phyloP scores from a whole-genome alignment of 805 yeast species.

The Starmerella gropengiesseri region DNA sequence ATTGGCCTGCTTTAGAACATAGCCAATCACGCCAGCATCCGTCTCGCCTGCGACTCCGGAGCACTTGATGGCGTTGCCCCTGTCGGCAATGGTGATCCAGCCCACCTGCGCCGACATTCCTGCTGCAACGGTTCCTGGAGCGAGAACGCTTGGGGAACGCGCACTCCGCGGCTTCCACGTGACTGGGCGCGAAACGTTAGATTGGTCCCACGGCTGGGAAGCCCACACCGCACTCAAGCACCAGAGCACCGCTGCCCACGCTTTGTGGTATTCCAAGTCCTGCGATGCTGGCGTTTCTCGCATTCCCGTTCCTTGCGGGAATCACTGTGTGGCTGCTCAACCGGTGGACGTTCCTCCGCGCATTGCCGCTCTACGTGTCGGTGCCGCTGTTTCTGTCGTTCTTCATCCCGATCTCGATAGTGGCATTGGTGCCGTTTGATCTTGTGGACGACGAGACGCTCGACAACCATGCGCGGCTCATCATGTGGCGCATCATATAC shows the following conservation, averaged over 20 bases:
- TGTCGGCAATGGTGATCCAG: not conserved
- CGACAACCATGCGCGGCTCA: slow-evolving; percentile 38
- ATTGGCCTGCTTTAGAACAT: slow-evolving; percentile 3
- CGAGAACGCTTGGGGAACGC: not conserved
- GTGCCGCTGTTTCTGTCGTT: slow-evolving; percentile 34
- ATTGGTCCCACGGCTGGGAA: too few species aligned
- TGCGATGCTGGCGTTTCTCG: slow-evolving; percentile 19
- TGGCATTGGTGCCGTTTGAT: slow-evolving; percentile 65
- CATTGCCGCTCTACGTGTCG: slow-evolving; percentile 20
- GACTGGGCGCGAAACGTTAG: too few species aligned
- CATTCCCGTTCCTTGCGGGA: slow-evolving; percentile 19
- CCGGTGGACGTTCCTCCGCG: slow-evolving; percentile 19
- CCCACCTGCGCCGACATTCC: not conserved
- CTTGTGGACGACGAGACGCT: slow-evolving; percentile 43
- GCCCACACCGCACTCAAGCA: too few species aligned
- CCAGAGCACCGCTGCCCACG: not conserved
- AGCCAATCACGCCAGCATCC: slow-evolving; percentile 14
- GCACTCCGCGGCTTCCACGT: too few species aligned
- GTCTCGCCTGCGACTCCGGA: slow-evolving; percentile 14
- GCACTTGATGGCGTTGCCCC: slow-evolving; percentile 7
- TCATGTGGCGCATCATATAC: slow-evolving; percentile 62
- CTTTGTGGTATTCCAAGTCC: too few species aligned
- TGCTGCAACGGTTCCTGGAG: not conserved
- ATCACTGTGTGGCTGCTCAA: slow-evolving; percentile 18
- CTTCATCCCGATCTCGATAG: slow-evolving; percentile 63